Base-by-base conservation (phyloP, 1,284 basidiomycete genomes). In the Ustilago trichophora region DNA sequence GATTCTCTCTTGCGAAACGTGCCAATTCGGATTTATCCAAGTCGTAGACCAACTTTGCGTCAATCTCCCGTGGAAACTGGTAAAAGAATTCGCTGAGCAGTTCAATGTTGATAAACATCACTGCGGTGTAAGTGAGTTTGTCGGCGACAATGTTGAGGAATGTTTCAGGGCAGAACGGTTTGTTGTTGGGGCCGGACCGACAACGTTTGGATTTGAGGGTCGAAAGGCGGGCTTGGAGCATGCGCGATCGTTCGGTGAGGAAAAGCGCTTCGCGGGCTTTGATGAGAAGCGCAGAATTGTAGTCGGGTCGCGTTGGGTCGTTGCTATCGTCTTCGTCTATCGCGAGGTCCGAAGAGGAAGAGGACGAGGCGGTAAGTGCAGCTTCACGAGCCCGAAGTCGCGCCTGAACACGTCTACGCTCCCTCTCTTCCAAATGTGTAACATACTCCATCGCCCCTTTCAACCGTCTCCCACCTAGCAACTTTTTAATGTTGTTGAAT, bases 81-180 rank as follows among this genome's bases (percentile, higher is more conserved):
- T 98, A 97, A 85, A 98, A 98, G 86, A 98, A 99, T 78, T 98
- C 93, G 77, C 94, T 91, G 1, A 98, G 87, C 9, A 98, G 85
- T 82, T 98, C 95, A 42, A 82, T 82, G 57, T 84, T 97, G 85
- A 99, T 95, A 83, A 98, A 98, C 91, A 98, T 93, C 2, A 94
- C 89, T 0, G 92, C 91, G 0, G 94, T 98, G 80, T 94, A 91
- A 0, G 95, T 93, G 29, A 99, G 86, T 83, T 98, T 98, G 82
- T 98, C 93, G 3, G 95, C 92, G 10, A 99, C 93, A 25, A 96
- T 92, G 73, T 93, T 90, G 59, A 99, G 85, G 86, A 98, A 98
- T 0, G 91, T 90, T 82, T 99, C 96, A 0, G 96, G 96, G 82
- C 96, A 99, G 78, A 98, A 87, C 3, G 89, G 86, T 51, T 94